Conservation (phyloP, 73 alveolate genomes). For the Paramecium bursaria region DNA sequence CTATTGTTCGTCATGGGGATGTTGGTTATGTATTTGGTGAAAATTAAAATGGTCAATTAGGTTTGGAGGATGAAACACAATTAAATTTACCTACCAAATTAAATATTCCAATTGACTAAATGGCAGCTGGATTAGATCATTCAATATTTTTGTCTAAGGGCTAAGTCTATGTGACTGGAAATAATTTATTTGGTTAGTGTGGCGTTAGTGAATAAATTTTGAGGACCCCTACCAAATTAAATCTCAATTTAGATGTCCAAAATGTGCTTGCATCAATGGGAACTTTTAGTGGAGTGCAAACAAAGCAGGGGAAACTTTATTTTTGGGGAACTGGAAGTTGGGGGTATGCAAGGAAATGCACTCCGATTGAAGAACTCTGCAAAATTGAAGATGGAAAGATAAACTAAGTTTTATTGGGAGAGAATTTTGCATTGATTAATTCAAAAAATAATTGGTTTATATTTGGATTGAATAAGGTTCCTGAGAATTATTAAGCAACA, state of each 20-base stretch:
- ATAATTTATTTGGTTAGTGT: conserved; percentile 52
- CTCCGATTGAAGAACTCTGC: conserved; percentile 37
- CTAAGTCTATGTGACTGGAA: conserved; percentile 50
- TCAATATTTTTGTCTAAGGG: conserved; percentile 37
- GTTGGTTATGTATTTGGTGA: conserved; percentile 45
- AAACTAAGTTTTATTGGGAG: conserved; percentile 7
- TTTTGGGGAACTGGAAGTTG: conserved; percentile 67
- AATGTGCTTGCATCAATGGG: conserved; percentile 49
- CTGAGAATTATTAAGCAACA: conserved; percentile 23
- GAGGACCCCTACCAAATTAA: conserved; percentile 15
- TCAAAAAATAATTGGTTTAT: conserved; percentile 41
- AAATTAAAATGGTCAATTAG: conserved; percentile 41
- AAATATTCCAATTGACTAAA: conserved; percentile 9
- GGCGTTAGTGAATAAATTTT: conserved; percentile 15
- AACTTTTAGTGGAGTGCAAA: conserved; percentile 48
- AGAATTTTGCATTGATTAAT: conserved; percentile 32
- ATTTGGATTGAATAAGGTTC: conserved; percentile 48
- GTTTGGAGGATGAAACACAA: conserved; percentile 5
- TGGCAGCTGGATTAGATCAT: conserved; percentile 63
- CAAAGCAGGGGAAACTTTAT: conserved; percentile 22
- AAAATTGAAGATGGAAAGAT: conserved; percentile 23
- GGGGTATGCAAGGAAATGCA: conserved; percentile 57
- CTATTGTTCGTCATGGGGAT: conserved; percentile 17
- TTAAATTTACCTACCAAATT: neutral
- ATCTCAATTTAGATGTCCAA: conserved; percentile 2